Evolutionary conservation across 305 asterid species (phyloP).

Genomic region (Withania somnifera): DNA sequence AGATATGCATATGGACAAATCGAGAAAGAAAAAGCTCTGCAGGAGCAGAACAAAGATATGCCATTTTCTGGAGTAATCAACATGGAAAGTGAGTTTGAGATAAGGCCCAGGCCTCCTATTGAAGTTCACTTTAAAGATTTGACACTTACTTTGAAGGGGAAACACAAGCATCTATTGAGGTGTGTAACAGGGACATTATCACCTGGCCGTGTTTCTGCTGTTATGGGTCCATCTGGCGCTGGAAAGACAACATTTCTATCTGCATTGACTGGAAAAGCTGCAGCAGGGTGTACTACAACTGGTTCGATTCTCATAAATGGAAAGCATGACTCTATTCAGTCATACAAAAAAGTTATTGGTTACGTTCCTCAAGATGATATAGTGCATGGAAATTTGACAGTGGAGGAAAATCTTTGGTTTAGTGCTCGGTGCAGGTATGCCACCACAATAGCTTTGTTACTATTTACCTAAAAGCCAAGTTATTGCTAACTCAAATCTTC

Average conservation of each 20-base stretch:
- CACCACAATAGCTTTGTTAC: background rate
- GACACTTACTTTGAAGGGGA: conserved; percentile 58
- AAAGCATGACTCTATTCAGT: conserved; percentile 41
- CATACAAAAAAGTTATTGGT: conserved; percentile 76
- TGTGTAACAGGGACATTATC: conserved; percentile 55
- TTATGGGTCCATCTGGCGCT: conserved; percentile 97
- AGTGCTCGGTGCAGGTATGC: conserved; percentile 86
- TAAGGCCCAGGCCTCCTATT: conserved; percentile 38
- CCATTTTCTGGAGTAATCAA: conserved; percentile 50
- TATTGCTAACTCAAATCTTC: background rate
- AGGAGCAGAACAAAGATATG: conserved; percentile 47
- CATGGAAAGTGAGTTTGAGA: conserved; percentile 39
- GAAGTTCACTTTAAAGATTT: conserved; percentile 63
- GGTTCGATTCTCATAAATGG: conserved; percentile 65
- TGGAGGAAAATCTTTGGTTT: conserved; percentile 93
- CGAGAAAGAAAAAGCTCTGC: conserved; percentile 72
- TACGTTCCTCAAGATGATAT: conserved; percentile 93
- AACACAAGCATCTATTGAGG: conserved; percentile 56
- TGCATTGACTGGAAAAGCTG: conserved; percentile 82
- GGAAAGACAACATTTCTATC: conserved; percentile 90
- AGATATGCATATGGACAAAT: conserved; percentile 79
- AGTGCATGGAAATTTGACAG: conserved; percentile 86
- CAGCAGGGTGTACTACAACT: conserved; percentile 55
- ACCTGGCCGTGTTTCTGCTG: conserved; percentile 84
- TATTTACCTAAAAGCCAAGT: background rate